Base-by-base conservation (phyloP, 2,329 filamentous ascomycete genomes). In the Claviceps cyperi region DNA sequence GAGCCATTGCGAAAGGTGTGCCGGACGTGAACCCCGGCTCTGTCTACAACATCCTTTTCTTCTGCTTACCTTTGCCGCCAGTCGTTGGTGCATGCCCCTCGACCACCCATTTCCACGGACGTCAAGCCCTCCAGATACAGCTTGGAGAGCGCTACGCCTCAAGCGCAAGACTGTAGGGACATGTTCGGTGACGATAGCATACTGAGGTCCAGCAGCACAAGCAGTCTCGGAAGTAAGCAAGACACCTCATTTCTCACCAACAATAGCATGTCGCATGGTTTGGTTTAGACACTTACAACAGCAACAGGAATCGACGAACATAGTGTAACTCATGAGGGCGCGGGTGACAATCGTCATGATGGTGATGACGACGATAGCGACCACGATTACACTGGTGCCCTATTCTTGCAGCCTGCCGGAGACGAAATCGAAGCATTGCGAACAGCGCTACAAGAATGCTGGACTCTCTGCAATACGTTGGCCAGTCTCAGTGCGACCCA, bases 391-490 rank as follows among this genome's bases (percentile, higher is more conserved):
- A 74, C 74, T 41, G 66, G 68, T 47, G 66, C 66, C 8, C 66
- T 67, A 35, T 65, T 62, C 15, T 61, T 64, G 37, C 65, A 63
- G 40, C 66, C 63, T 50, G 72, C 76, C n/a, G 71, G 79, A 50
- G 71, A 74, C 47, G 83, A 88, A 58, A 71, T 86, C 22, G 70
- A 68, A 24, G 83, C 84, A 7, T 70, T 95, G n/a, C 80, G 79
- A 54, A 80, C 79, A 32, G 87, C 89, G 2, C 72, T 96, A 15
- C 80, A 84, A 54, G 87, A 95, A 68, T 95, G 89, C 66, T 96
- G 90, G 90, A 94, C 84, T 0, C 70, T 96, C 14, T 96, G 90
- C 69, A 96, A 95, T 61, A 94, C 89, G 0, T 71, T 96, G 35
- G 87, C 88, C 21, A 86, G 78, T 55, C 73, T 95, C 17, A 94